These are phyloP conservation scores for Epichloe glyceriae DNA, from an alignment of 2,329 filamentous ascomycete species.

Conservation along the genomic window DNA sequence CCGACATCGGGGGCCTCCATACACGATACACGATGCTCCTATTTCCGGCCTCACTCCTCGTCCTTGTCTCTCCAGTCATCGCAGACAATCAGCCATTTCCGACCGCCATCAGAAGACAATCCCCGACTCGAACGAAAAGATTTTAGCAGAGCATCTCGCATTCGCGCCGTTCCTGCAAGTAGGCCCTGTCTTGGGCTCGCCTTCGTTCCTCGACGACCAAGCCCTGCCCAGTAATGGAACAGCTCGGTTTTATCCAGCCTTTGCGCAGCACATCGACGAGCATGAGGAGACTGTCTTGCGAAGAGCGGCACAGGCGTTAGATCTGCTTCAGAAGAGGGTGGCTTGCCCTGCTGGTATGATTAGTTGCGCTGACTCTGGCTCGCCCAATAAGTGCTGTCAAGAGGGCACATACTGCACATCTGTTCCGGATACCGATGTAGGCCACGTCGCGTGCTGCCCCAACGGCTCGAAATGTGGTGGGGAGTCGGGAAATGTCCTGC, in stretches of 20 bases:
- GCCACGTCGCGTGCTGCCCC: slow-evolving; percentile 65
- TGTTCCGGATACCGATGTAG: slow-evolving; percentile 48
- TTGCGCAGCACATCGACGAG: slow-evolving; percentile 32
- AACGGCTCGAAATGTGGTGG: slow-evolving; percentile 50
- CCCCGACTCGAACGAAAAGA: slow-evolving; percentile 59
- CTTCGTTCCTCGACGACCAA: slow-evolving; percentile 12
- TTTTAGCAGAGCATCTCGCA: slow-evolving; percentile 53
- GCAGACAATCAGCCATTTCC: slow-evolving; percentile 29
- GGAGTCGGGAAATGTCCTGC: slow-evolving; percentile 46
- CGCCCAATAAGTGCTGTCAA: slow-evolving; percentile 60
- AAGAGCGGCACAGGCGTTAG: slow-evolving; percentile 33
- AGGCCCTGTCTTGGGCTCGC: slow-evolving; percentile 13
- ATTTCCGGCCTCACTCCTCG: slow-evolving; percentile 4
- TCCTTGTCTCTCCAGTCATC: slow-evolving; percentile 20
- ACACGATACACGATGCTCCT: not conserved
- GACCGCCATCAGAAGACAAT: slow-evolving; percentile 59
- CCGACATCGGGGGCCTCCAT: not conserved
- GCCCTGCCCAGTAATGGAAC: slow-evolving; percentile 12
- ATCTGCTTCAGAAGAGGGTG: slow-evolving; percentile 40
- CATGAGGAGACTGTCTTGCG: slow-evolving; percentile 20
- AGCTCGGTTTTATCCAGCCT: slow-evolving; percentile 31
- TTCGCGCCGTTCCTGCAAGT: slow-evolving; percentile 22
- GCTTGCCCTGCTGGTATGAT: slow-evolving; percentile 57
- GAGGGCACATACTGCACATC: slow-evolving; percentile 52
- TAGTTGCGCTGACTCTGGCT: slow-evolving; percentile 50